Evolutionary conservation across 495 filamentous ascomycete species (phyloP).

Genomic region (Emericellopsis terricola): DNA sequence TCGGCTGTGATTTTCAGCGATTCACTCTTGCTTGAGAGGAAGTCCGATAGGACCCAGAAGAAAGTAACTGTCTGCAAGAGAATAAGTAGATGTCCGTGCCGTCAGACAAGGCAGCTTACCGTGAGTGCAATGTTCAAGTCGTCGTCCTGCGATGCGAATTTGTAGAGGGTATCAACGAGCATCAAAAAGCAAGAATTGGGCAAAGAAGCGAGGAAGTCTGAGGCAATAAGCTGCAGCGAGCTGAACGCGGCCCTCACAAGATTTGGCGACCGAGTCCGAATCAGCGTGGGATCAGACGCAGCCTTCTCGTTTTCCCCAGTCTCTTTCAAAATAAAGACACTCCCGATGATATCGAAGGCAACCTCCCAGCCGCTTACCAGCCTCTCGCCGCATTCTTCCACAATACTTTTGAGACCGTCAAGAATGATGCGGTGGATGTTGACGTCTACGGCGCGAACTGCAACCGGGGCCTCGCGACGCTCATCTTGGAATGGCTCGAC

Average conservation of each 20-base stretch:
- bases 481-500: slow-evolving; percentile 24
- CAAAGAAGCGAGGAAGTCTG: slow-evolving; percentile 72
- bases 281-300: slow-evolving; percentile 6
- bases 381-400: slow-evolving; percentile 79
- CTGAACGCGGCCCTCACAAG: slow-evolving; percentile 73
- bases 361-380: slow-evolving; percentile 68
- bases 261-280: slow-evolving; percentile 44
- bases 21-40: slow-evolving; percentile 36
- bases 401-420: slow-evolving; percentile 60
- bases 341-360: slow-evolving; percentile 70
- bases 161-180: slow-evolving; percentile 73
- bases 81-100: background rate
- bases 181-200: slow-evolving; percentile 63
- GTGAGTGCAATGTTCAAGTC: slow-evolving; percentile 94
- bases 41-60: slow-evolving; percentile 90
- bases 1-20: slow-evolving; percentile 26
- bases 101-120: slow-evolving; percentile 18
- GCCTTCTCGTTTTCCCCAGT: slow-evolving; percentile 9
- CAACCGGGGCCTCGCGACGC: slow-evolving; percentile 28
- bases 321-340: slow-evolving; percentile 44
- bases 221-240: slow-evolving; percentile 81
- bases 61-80: slow-evolving; percentile 58
- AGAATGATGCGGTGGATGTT: slow-evolving; percentile 72
- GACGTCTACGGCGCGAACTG: slow-evolving; percentile 41
- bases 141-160: slow-evolving; percentile 70